Base-by-base conservation (phyloP, 352 stramenopile species). In the Phytophthora meadii region DNA sequence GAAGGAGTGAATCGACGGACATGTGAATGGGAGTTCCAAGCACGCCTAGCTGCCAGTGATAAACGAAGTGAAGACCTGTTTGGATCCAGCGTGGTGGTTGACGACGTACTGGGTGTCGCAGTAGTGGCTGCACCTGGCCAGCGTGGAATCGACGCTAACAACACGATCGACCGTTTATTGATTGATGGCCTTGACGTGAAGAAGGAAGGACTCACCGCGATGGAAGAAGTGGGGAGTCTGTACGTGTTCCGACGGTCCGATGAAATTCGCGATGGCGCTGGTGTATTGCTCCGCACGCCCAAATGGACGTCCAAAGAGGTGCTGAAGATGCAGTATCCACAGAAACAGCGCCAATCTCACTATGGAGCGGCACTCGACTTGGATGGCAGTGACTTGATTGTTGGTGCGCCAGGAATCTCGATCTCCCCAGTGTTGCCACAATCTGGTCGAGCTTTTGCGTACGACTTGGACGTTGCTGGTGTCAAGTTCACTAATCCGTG, bases 1-100 rank as follows among this genome's bases (percentile, higher is more conserved):
- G 57, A 87, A 12, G 71, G 51, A 39, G 92, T 92, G 62, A 91
- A 89, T 51, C 74, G 76, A 15, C 74, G 64, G 59, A 47, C 77
- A 40, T 98, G 93, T 51, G 74, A 81, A 24, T 98, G 94, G 93
- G 79, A 93, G 57, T 90, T 97, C 57, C 82, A 98, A 62, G 73
- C 90, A 54, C 81, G 91, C 10, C 60, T 98, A 17, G 71, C 92
- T 27, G 77, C 93, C 25, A 97, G 87, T 41, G 95, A 99, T 72
- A 98, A 97, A 68, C 83, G 91, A 40, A 72, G 55, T 6, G 84
- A 90, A 7, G 91, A 97, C 65, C 30, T 75, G 2, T 97, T 98
- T 54, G 95, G 94, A 1, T 88, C 81, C 30, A 88, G 78, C 47
- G 89, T 98, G 11, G 90, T 73, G 15, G 75, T 98, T 1, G 87